These are phyloP conservation scores for Nakataea oryzae DNA, from an alignment of 2,329 filamentous ascomycete species.

Conservation along the genomic window DNA sequence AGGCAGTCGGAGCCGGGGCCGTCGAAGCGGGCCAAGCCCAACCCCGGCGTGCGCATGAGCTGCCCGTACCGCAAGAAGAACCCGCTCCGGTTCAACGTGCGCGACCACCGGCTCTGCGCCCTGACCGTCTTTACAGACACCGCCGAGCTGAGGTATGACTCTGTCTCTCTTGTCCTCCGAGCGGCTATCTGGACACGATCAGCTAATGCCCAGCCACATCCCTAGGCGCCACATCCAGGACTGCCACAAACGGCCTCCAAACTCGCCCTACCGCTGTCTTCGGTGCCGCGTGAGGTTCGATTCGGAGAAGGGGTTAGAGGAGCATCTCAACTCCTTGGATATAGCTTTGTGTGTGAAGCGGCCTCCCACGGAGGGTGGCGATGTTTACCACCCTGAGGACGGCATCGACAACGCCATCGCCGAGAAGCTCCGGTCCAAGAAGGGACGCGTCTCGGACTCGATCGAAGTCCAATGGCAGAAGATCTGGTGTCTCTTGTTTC, in stretches of 20 bases:
- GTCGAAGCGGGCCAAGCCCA: conserved; percentile 3
- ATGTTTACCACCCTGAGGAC: conserved; percentile 2
- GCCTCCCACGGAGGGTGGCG: not conserved
- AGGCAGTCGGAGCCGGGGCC: conserved; percentile 3
- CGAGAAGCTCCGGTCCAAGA: conserved; percentile 4
- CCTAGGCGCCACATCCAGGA: conserved; percentile 6
- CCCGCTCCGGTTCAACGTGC: conserved; percentile 6
- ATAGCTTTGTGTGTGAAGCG: not conserved
- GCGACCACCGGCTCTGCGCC: conserved; percentile 5
- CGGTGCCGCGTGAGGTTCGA: conserved; percentile 5
- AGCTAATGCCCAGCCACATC: not conserved
- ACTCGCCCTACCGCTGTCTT: conserved; percentile 1
- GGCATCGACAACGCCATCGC: conserved; percentile 4
- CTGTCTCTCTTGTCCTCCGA: too few relatives aligned
- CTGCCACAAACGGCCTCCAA: conserved; percentile 3
- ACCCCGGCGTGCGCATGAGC: conserved; percentile 3
- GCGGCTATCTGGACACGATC: not conserved
- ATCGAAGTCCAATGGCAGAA: conserved; percentile 7
- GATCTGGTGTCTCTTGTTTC: conserved; percentile 7
- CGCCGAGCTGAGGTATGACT: conserved; percentile 4
- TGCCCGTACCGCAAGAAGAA: conserved; percentile 6
- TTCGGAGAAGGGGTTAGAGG: conserved; percentile 1
- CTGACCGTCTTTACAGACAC: conserved; percentile 3
- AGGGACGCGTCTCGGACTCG: conserved; percentile 4
- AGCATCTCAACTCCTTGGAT: conserved; percentile 2